Evolutionary conservation across 2,329 filamentous ascomycete genomes (phyloP).

Genomic region (Botrytis hyacinthi): DNA sequence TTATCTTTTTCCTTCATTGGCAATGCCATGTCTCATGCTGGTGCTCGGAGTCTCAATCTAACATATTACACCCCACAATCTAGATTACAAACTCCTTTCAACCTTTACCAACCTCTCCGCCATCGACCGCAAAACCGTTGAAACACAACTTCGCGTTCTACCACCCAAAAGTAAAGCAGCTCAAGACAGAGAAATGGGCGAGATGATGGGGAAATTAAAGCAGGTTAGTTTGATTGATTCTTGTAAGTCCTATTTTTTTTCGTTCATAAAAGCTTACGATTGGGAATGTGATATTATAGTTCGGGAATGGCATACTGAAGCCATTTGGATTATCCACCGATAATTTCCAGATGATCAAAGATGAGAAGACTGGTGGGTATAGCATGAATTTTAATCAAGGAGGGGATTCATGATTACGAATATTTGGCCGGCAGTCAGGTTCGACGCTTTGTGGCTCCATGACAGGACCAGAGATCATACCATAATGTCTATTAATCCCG

Average conservation of each 20-base stretch:
- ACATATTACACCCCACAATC: neutral
- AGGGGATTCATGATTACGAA: constrained; percentile 19
- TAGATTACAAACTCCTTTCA: constrained; percentile 70
- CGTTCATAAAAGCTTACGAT: constrained; percentile 14
- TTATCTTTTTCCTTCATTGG: neutral
- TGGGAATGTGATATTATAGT: constrained; percentile 40
- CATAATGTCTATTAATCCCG: neutral
- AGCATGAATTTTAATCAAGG: constrained; percentile 75
- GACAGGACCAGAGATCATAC: neutral
- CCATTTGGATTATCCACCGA: constrained; percentile 93
- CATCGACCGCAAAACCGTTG: constrained; percentile 67
- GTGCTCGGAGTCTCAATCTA: neutral
- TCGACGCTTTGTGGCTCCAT: neutral
- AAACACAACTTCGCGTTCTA: constrained; percentile 62
- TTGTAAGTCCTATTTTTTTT: constrained; percentile 3
- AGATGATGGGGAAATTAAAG: constrained; percentile 98
- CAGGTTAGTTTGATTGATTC: constrained; percentile 50
- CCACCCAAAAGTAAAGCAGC: constrained; percentile 71
- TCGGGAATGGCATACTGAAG: constrained; percentile 88
- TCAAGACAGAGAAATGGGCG: constrained; percentile 82
- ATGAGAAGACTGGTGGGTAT: constrained; percentile 85
- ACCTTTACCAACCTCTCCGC: constrained; percentile 58
- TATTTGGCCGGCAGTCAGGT: neutral
- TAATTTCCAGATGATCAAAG: constrained; percentile 92
- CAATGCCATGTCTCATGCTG: neutral